Evolutionary conservation across 129 eudicot genomes (phyloP).

Genomic region (Kitagawia praeruptora): DNA sequence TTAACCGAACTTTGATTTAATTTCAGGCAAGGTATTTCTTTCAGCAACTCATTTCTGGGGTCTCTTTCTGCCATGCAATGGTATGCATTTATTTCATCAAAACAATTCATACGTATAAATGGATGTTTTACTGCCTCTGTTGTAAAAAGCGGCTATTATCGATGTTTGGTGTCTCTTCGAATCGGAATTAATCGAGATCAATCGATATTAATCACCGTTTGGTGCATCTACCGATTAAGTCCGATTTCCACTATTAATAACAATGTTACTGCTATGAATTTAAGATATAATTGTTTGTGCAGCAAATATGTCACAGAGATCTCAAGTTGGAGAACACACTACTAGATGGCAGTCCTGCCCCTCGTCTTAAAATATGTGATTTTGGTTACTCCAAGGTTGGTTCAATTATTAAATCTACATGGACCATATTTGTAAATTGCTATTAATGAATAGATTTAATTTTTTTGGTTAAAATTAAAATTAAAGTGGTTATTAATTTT

Average conservation of each 20-base stretch:
- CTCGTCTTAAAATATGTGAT: conserved; percentile 6
- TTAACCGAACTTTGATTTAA: background rate
- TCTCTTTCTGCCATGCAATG: conserved; percentile 11
- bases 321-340: conserved; percentile 6
- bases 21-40: conserved; percentile 8
- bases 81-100: background rate
- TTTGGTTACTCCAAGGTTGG: conserved; percentile 11
- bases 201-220: too few relatives aligned
- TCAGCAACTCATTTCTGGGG: conserved; percentile 5
- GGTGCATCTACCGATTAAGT: too few relatives aligned
- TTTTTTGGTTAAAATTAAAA: too few relatives aligned
- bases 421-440: too few relatives aligned
- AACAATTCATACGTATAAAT: background rate
- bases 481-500: background rate
- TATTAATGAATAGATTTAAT: too few relatives aligned
- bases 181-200: too few relatives aligned
- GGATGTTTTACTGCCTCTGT: too few relatives aligned
- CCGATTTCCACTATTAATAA: too few relatives aligned
- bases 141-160: too few relatives aligned
- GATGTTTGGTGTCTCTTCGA: too few relatives aligned
- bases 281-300: background rate
- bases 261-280: background rate
- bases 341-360: conserved; percentile 5
- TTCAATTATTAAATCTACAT: background rate
- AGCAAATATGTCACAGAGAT: conserved; percentile 12